A percentile compares a stretch with the other conserved stretches of the same genome.
phyloP scores from a whole-genome alignment of 768 basidiomycete genomes.

The Lactarius psammicola region DNA sequence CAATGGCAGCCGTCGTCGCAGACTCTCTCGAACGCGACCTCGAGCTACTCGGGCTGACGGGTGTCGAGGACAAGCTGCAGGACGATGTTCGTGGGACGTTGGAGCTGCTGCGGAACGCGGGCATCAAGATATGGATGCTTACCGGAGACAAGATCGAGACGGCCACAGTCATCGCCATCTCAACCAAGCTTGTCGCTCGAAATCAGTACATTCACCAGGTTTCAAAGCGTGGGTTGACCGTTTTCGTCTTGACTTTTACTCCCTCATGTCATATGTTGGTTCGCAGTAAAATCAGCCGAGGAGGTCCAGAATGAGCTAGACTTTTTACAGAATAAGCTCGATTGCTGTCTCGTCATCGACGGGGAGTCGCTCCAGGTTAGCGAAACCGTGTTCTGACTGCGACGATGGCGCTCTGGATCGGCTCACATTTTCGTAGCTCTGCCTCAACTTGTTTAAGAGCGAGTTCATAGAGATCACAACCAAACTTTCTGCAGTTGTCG shows the following conservation, averaged over 20 bases:
- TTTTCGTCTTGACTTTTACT: slow-evolving; percentile 23
- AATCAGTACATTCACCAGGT: slow-evolving; percentile 98
- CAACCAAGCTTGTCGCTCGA: slow-evolving; percentile 91
- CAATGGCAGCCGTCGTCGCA: slow-evolving; percentile 70
- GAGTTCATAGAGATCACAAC: slow-evolving; percentile 97
- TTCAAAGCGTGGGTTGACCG: slow-evolving; percentile 65
- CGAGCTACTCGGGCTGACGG: slow-evolving; percentile 90
- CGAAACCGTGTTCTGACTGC: background rate
- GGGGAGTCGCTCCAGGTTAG: slow-evolving; percentile 91
- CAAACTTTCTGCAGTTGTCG: slow-evolving; percentile 93
- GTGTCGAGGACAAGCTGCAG: slow-evolving; percentile 98
- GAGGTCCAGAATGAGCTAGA: slow-evolving; percentile 86
- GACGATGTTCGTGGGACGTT: slow-evolving; percentile 94
- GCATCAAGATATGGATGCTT: slow-evolving; percentile 99
- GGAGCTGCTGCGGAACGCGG: slow-evolving; percentile 90
- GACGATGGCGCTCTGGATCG: background rate
- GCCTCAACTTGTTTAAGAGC: slow-evolving; percentile 83
- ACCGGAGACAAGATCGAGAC: slow-evolving; percentile 99
- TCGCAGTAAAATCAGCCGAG: slow-evolving; percentile 77
- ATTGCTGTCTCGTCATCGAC: slow-evolving; percentile 98
- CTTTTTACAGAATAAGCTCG: slow-evolving; percentile 89
- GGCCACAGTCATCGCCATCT: slow-evolving; percentile 96
- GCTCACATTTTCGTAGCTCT: slow-evolving; percentile 55
- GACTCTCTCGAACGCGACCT: slow-evolving; percentile 84
- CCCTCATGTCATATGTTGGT: background rate